Conservation (phyloP, 441 rosid species). For the Populus tomentosa region DNA sequence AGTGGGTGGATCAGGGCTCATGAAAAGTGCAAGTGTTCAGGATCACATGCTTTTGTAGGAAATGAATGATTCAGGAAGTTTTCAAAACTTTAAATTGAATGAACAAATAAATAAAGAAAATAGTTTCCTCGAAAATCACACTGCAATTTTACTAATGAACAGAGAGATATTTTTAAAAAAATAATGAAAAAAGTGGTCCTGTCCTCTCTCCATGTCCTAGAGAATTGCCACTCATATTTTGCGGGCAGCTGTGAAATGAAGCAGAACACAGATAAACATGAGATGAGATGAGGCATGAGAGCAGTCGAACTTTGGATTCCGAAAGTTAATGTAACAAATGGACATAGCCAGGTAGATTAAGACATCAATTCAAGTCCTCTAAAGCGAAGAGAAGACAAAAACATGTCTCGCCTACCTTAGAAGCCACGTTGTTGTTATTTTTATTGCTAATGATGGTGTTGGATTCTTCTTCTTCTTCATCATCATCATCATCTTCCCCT, state of each 20-base stretch:
- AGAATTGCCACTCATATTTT: background rate
- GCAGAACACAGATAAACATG: background rate
- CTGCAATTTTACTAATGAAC: background rate
- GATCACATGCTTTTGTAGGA: background rate
- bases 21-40: background rate
- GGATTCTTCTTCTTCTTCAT: slow-evolving; percentile 30
- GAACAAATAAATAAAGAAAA: background rate
- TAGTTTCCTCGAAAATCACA: background rate
- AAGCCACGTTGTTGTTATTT: slow-evolving; percentile 25
- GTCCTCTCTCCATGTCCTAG: background rate
- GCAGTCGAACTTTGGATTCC: slow-evolving; percentile 30
- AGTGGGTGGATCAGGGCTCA: background rate
- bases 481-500: background rate
- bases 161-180: background rate
- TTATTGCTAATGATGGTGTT: slow-evolving; percentile 15
- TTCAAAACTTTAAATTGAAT: too few species aligned
- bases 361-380: background rate
- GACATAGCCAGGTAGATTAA: background rate
- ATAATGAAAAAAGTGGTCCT: background rate
- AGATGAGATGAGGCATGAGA: background rate
- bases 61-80: too few species aligned
- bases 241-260: background rate
- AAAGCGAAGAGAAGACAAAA: background rate
- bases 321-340: slow-evolving; percentile 7
- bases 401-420: slow-evolving; percentile 40